Evolutionary conservation across 805 yeast genomes (phyloP), one percentile per base, ranked within the genome.

Genomic region (Suhomyces sp.): DNA sequence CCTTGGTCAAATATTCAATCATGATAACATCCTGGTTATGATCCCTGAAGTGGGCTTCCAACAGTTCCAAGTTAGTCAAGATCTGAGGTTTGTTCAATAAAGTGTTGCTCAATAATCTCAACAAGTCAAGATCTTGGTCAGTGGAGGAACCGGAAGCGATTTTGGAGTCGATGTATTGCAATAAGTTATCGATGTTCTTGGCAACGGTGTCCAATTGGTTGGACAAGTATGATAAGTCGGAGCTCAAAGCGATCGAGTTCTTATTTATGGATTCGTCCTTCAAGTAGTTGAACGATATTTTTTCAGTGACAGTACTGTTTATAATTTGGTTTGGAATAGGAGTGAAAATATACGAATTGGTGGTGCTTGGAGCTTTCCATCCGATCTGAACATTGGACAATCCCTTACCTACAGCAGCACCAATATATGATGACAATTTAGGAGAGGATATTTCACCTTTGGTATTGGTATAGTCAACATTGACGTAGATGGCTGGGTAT

Each of bases 21-120:
- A 89, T 82, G 55, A 87, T 77, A 43, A 89, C 84, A 62, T 90
- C 96, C 68, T 88, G 90, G 65, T 85, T 76, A 66, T 88, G 91
- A 35, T 81, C 77, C 64, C 82, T 83, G 77, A 89, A 83, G 55
- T 84, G 78, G 57, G 76, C 69, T 63, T 81, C 82, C 60, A 87
- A 75, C 47, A 77, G 77, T 44, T 79, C 82, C 56, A 76, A 60
- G 56, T 81, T 76, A 55, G 76, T 66, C 52, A 82, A 76, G 52
- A 77, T 73, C 55, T 72, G 71, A 19, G 84, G 81, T 59, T 77
- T 80, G 59, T 73, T 73, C 60, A 76, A 76, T 66, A 85, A 77
- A 53, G 73, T 78, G 58, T 84, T 76, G 65, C 86, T 74, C 62
- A 90, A 78, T 55, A 77, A 76, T 65, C 87, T 82, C 55, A 91